Evolutionary conservation across 2,329 filamentous ascomycete species (phyloP).

Genomic region (Parastagonospora avenae): DNA sequence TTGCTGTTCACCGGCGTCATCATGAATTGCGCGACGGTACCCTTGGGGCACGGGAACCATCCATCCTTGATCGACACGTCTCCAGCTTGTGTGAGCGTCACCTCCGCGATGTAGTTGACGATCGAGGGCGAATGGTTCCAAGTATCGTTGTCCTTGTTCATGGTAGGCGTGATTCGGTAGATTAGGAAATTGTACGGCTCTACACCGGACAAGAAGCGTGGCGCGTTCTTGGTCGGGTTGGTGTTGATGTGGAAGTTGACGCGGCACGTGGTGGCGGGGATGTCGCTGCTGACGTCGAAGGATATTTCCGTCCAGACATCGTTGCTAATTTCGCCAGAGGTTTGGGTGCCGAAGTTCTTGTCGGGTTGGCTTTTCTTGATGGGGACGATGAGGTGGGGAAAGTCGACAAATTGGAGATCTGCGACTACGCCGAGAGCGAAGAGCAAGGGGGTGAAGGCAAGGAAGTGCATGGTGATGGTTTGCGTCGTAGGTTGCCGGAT

Average conservation of each 20-base stretch:
- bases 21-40: constrained; percentile 33
- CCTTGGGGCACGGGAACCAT: constrained; percentile 28
- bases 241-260: constrained; percentile 34
- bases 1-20: constrained; percentile 23
- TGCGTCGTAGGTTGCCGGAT: neutral
- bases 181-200: constrained; percentile 33
- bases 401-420: constrained; percentile 23
- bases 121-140: constrained; percentile 32
- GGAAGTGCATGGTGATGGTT: constrained; percentile 28
- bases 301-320: constrained; percentile 31
- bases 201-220: constrained; percentile 23
- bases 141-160: constrained; percentile 33
- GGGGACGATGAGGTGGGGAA: constrained; percentile 44
- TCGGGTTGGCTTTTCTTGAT: constrained; percentile 27
- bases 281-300: constrained; percentile 36
- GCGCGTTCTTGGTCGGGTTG: constrained; percentile 19
- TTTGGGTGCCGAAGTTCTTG: constrained; percentile 27
- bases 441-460: constrained; percentile 23
- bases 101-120: constrained; percentile 18
- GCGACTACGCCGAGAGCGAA: constrained; percentile 17
- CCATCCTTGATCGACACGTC: constrained; percentile 12
- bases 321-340: constrained; percentile 3
- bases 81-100: constrained; percentile 21
- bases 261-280: constrained; percentile 26
- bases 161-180: constrained; percentile 21